These are phyloP conservation scores for Phytopythium vexans DNA, from an alignment of 352 stramenopile species.

Conservation along the genomic window DNA sequence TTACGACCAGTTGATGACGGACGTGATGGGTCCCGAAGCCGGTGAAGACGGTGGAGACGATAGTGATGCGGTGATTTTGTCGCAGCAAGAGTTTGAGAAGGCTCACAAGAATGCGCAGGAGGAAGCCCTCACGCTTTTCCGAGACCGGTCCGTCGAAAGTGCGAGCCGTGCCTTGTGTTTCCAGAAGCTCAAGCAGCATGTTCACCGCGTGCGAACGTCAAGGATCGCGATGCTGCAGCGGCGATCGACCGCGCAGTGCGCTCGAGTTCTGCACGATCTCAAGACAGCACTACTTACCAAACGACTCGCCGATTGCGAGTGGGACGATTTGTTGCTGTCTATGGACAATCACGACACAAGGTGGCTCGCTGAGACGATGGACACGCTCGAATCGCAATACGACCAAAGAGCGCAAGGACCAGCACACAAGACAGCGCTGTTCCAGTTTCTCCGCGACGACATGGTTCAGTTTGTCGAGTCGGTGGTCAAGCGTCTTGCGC, in stretches of 20 bases:
- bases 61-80: constrained; percentile 31
- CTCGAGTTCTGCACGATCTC: constrained; percentile 36
- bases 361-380: constrained; percentile 34
- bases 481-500: constrained; percentile 38
- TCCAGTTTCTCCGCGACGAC: constrained; percentile 64
- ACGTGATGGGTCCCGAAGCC: not conserved
- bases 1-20: constrained; percentile 55
- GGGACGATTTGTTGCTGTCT: constrained; percentile 14
- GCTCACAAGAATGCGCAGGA: constrained; percentile 76
- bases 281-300: constrained; percentile 32
- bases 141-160: constrained; percentile 66
- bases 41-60: constrained; percentile 6
- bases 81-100: constrained; percentile 69
- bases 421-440: constrained; percentile 63
- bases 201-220: constrained; percentile 49
- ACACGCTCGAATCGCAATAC: constrained; percentile 51
- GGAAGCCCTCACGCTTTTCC: constrained; percentile 61
- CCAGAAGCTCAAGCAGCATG: constrained; percentile 73
- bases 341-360: not conserved
- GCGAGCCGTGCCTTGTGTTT: constrained; percentile 55
- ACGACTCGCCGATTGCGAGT: constrained; percentile 36
- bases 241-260: constrained; percentile 52
- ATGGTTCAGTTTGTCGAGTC: constrained; percentile 45
- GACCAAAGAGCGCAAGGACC: constrained; percentile 55
- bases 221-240: constrained; percentile 58